These are phyloP conservation scores for Nidularia sp. DNA, from an alignment of 768 basidiomycete species.

Conservation along the genomic window DNA sequence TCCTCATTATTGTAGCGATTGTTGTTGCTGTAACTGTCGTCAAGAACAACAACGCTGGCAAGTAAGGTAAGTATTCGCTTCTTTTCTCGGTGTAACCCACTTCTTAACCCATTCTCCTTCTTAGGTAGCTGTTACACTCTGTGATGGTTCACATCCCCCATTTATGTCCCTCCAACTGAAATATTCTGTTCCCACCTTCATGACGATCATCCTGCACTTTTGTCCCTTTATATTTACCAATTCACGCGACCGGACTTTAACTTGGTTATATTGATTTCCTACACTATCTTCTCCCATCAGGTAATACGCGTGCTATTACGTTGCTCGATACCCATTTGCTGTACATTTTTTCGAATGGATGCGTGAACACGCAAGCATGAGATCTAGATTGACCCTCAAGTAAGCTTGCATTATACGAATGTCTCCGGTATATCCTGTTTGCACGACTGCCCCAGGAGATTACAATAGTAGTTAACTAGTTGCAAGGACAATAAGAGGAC, in stretches of 20 bases:
- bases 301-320: neutral
- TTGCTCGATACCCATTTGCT: neutral
- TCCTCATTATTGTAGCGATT: constrained; percentile 65
- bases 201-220: too few species aligned
- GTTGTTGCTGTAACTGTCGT: constrained; percentile 56
- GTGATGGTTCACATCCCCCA: too few species aligned
- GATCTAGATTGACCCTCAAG: too few species aligned
- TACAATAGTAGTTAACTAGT: too few species aligned
- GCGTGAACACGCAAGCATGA: too few species aligned
- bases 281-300: neutral
- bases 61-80: constrained; percentile 9
- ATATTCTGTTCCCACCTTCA: too few species aligned
- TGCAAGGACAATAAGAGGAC: too few species aligned
- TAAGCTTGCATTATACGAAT: too few species aligned
- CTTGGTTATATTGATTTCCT: neutral
- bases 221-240: constrained; percentile 2
- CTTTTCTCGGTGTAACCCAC: neutral
- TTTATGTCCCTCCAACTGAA: too few species aligned
- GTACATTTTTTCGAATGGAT: neutral
- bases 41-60: constrained; percentile 36
- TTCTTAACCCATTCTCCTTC: neutral
- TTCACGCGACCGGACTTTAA: neutral
- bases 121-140: too few species aligned
- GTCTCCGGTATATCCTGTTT: too few species aligned
- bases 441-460: too few species aligned